These are phyloP conservation scores for Gossypium longicalyx DNA, from an alignment of 345 rosid species.

Conservation along the genomic window DNA sequence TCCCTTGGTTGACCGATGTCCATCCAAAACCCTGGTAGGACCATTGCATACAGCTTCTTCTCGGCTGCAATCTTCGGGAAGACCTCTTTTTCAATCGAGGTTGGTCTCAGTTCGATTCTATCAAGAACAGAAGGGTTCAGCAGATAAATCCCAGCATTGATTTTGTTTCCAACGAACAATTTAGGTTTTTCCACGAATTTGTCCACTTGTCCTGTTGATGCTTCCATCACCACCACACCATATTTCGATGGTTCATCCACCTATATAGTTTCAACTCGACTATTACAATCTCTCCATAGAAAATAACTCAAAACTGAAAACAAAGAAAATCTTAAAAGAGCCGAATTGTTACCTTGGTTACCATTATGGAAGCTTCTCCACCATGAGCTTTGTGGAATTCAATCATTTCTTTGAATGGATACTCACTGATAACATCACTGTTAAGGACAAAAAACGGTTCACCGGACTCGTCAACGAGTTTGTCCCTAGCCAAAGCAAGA, in stretches of 20 bases:
- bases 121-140: slow-evolving; percentile 87
- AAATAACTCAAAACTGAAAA: not conserved
- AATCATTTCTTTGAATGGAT: slow-evolving; percentile 77
- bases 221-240: slow-evolving; percentile 97
- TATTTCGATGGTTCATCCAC: slow-evolving; percentile 99
- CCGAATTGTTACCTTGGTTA: slow-evolving; percentile 67
- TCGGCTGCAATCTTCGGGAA: slow-evolving; percentile 93
- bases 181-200: slow-evolving; percentile 96
- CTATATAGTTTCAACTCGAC: slow-evolving; percentile 24
- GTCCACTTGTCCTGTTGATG: slow-evolving; percentile 71
- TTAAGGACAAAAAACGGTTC: slow-evolving; percentile 96
- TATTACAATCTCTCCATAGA: not conserved
- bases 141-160: slow-evolving; percentile 94
- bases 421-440: slow-evolving; percentile 99
- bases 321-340: not conserved
- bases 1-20: slow-evolving; percentile 98
- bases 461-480: slow-evolving; percentile 70
- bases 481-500: slow-evolving; percentile 93
- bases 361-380: slow-evolving; percentile 99
- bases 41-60: slow-evolving; percentile 82
- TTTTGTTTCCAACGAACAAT: slow-evolving; percentile 90
- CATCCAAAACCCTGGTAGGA: slow-evolving; percentile 98
- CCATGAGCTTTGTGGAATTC: slow-evolving; percentile 88
- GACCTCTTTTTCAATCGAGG: slow-evolving; percentile 93
- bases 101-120: slow-evolving; percentile 82